Percentiles rank a stretch among this genome's conserved stretches.
Evolutionary conservation across 495 filamentous ascomycete genomes (phyloP).

Genomic region (Neurospora pannonica): DNA sequence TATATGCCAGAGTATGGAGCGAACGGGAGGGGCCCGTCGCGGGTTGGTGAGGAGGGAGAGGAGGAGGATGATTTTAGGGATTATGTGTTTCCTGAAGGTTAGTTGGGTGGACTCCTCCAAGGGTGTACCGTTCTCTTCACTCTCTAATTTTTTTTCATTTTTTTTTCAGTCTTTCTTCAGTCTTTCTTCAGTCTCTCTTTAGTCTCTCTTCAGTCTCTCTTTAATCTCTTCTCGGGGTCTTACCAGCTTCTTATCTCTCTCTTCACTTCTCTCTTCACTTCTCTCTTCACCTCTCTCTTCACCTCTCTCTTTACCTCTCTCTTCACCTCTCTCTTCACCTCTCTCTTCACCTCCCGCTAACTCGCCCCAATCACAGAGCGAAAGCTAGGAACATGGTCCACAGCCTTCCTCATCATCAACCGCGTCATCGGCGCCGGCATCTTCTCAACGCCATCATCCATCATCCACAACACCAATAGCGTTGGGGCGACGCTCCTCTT

Average conservation of each 20-base stretch:
- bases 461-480: constrained; percentile 19
- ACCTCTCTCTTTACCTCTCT: background rate
- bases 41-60: background rate
- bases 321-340: background rate
- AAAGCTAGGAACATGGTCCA: constrained; percentile 26
- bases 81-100: constrained; percentile 30
- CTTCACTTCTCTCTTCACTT: background rate
- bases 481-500: constrained; percentile 23
- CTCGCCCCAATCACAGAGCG: constrained; percentile 6
- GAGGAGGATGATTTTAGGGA: constrained; percentile 21
- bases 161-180: background rate
- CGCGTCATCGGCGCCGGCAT: constrained; percentile 24
- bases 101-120: constrained; percentile 1
- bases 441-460: constrained; percentile 18
- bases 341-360: background rate
- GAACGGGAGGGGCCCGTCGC: background rate
- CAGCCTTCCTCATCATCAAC: constrained; percentile 27
- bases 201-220: background rate
- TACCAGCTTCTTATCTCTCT: too few relatives aligned
- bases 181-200: background rate
- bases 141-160: too few relatives aligned
- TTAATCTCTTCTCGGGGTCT: too few relatives aligned
- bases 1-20: background rate
- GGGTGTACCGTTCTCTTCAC: background rate
- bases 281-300: background rate